These are phyloP conservation scores for Colletotrichum incanum DNA, from an alignment of 2,329 filamentous ascomycete species.

Conservation along the genomic window DNA sequence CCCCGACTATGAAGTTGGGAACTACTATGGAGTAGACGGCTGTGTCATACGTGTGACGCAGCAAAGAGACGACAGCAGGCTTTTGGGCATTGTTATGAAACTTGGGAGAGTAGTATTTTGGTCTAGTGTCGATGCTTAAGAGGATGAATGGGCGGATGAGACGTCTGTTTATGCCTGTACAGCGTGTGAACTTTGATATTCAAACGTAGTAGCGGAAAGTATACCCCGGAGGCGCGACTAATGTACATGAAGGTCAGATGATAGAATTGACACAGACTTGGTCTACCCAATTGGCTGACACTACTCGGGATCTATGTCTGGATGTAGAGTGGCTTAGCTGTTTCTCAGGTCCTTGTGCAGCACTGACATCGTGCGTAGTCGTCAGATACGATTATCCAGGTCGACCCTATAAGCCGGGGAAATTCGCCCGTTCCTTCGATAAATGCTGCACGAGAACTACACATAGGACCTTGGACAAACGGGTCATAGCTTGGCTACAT, in stretches of 20 bases:
- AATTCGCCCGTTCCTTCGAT: not conserved
- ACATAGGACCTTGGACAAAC: not conserved
- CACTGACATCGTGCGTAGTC: too few relatives aligned
- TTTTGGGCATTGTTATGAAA: conserved; percentile 11
- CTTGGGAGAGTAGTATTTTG: conserved; percentile 25
- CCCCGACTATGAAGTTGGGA: conserved; percentile 5
- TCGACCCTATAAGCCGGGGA: not conserved
- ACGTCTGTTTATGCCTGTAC: conserved; percentile 47
- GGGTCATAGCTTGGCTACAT: not conserved
- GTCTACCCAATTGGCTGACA: not conserved
- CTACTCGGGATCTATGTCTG: too few relatives aligned
- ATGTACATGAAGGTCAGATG: conserved; percentile 48
- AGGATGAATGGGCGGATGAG: conserved; percentile 36
- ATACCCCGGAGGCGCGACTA: conserved; percentile 56
- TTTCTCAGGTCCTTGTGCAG: not conserved
- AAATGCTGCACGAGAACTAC: not conserved
- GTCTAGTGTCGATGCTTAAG: conserved; percentile 47
- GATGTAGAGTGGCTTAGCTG: not conserved
- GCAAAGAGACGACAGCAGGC: not conserved
- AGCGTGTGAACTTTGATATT: conserved; percentile 50
- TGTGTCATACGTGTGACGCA: not conserved
- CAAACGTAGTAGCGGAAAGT: conserved; percentile 48
- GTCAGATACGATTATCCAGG: not conserved
- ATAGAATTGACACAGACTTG: conserved; percentile 17
- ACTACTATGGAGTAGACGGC: not conserved